A percentile compares a stretch with the other conserved stretches of the same genome.
These are phyloP conservation scores for Gastrolobium villosum DNA, from an alignment of 306 rosid species.

Conservation along the genomic window DNA sequence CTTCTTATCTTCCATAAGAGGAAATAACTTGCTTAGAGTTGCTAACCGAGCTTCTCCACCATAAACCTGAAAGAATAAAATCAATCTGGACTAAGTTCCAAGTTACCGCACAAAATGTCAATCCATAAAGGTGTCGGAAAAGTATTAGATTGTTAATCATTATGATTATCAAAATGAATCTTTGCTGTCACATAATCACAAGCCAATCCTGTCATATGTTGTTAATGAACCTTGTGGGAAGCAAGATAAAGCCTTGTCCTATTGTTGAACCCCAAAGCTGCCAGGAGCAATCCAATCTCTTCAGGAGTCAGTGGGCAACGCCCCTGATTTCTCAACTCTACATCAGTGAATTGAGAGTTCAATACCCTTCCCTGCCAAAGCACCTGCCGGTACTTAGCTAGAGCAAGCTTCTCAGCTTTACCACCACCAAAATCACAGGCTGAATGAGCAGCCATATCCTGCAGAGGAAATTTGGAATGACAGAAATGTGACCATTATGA, in stretches of 20 bases:
- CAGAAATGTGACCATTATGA: background rate
- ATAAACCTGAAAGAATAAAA: conserved; percentile 71
- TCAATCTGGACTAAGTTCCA: conserved; percentile 32
- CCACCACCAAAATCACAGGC: conserved; percentile 99
- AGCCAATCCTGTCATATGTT: conserved; percentile 22
- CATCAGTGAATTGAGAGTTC: conserved; percentile 90
- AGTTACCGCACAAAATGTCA: conserved; percentile 4
- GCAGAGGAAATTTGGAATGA: conserved; percentile 44
- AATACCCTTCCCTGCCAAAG: conserved; percentile 98
- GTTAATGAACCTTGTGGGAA: conserved; percentile 87
- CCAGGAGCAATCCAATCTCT: conserved; percentile 94
- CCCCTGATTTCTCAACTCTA: conserved; percentile 94
- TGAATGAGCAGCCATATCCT: conserved; percentile 99
- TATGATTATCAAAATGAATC: conserved; percentile 29
- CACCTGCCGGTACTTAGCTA: conserved; percentile 90
- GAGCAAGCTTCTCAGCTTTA: conserved; percentile 88
- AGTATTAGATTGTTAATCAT: conserved; percentile 26
- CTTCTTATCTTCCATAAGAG: conserved; percentile 93
- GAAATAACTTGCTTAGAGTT: conserved; percentile 71
- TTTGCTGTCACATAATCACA: conserved; percentile 27
- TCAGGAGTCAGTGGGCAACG: conserved; percentile 99
- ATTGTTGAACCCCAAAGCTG: conserved; percentile 94
- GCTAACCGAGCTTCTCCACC: conserved; percentile 95
- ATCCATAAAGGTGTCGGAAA: background rate
- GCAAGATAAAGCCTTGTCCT: conserved; percentile 93